These are phyloP conservation scores for Dictyophora rubrovolvata DNA, from an alignment of 768 basidiomycete species.

Conservation along the genomic window DNA sequence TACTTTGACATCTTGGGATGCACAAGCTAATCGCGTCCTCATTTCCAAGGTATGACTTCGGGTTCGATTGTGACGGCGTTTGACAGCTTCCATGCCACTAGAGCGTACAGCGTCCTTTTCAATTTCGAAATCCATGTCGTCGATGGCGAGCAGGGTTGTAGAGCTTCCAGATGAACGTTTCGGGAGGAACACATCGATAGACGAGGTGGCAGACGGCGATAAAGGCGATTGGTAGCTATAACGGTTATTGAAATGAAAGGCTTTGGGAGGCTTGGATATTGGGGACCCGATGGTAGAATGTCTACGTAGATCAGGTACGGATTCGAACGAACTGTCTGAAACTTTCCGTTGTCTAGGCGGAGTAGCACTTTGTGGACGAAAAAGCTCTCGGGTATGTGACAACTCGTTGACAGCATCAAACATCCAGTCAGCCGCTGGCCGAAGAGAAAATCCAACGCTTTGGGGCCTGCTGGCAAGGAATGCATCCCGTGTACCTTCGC, in stretches of 20 bases:
- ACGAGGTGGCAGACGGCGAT: constrained; percentile 29
- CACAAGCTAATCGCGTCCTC: constrained; percentile 13
- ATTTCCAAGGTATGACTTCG: constrained; percentile 2
- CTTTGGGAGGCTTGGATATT: constrained; percentile 22
- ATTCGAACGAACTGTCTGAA: constrained; percentile 10
- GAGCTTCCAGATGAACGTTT: constrained; percentile 19
- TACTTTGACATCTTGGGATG: constrained; percentile 15
- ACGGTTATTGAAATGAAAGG: constrained; percentile 25
- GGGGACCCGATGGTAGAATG: constrained; percentile 31
- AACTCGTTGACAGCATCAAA: constrained; percentile 67
- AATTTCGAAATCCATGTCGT: constrained; percentile 16
- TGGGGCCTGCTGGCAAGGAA: constrained; percentile 26
- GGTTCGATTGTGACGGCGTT: constrained; percentile 9
- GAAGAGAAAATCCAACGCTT: constrained; percentile 31
- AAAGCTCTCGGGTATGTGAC: constrained; percentile 24
- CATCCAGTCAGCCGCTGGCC: constrained; percentile 78
- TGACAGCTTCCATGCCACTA: constrained; percentile 28
- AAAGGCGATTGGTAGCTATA: constrained; percentile 58
- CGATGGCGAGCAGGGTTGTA: constrained; percentile 32
- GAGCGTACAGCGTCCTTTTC: constrained; percentile 25
- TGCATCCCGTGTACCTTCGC: constrained; percentile 16
- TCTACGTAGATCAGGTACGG: constrained; percentile 25
- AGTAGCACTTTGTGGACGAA: constrained; percentile 14
- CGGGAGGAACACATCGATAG: constrained; percentile 13
- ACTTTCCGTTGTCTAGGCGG: constrained; percentile 6